Evolutionary conservation across 805 yeast genomes (phyloP).

Genomic region (Metschnikowia noctiluminum): DNA sequence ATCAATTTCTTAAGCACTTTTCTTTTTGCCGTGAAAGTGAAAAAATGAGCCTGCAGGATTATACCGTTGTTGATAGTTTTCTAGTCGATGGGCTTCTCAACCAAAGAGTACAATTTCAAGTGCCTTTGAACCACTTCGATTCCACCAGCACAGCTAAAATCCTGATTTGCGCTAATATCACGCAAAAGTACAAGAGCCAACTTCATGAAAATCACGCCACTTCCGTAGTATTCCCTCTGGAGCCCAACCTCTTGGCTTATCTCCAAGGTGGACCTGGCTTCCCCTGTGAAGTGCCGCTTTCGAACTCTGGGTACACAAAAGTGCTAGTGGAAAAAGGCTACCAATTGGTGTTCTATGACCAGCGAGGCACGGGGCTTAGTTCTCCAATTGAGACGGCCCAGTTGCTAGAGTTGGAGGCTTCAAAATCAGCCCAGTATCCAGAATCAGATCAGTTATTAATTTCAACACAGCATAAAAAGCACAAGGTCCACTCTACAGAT

Average conservation of each 20-base stretch:
- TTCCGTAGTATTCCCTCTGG: slow-evolving; percentile 23
- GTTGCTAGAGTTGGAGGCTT: slow-evolving; percentile 13
- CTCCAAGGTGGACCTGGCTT: slow-evolving; percentile 59
- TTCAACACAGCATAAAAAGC: not conserved
- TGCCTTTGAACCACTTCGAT: slow-evolving; percentile 24
- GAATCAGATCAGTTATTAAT: too few species aligned
- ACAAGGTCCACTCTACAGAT: slow-evolving; percentile 16
- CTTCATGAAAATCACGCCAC: slow-evolving; percentile 16
- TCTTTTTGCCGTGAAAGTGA: not conserved
- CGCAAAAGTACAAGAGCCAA: slow-evolving; percentile 27
- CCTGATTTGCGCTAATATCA: slow-evolving; percentile 30
- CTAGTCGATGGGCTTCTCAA: slow-evolving; percentile 18
- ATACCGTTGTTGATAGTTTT: slow-evolving; percentile 15
- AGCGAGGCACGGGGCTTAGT: slow-evolving; percentile 60
- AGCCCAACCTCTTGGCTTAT: slow-evolving; percentile 37
- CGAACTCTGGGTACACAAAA: slow-evolving; percentile 35
- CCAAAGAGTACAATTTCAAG: slow-evolving; percentile 14
- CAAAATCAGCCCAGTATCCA: not conserved
- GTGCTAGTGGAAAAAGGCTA: slow-evolving; percentile 39
- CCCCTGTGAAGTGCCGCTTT: slow-evolving; percentile 38
- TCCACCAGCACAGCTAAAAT: slow-evolving; percentile 8
- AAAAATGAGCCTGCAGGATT: not conserved
- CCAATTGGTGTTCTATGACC: slow-evolving; percentile 49
- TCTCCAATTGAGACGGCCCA: slow-evolving; percentile 40
- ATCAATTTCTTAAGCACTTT: not conserved